Base-by-base conservation (phyloP, 495 filamentous ascomycete genomes). In the Aspergillus cavernicola region DNA sequence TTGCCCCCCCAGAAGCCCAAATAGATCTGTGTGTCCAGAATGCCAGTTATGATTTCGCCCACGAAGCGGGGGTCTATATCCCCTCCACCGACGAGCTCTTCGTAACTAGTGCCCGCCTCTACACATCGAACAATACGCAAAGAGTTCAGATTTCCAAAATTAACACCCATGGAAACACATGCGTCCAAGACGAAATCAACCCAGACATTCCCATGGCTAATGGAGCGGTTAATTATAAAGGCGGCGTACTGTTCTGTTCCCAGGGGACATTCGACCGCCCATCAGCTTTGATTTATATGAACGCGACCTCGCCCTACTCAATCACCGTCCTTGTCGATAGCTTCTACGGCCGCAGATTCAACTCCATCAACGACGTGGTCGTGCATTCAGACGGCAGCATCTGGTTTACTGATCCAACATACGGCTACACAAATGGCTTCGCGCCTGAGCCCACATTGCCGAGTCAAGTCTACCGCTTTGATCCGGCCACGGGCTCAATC, bases 351-450 rank as follows among this genome's bases (percentile, higher is more conserved):
- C 73, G 80, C 13, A 76, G 77, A 24, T 85, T 86, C 64, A 85
- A 82, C 56, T 79, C 76, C 9, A 65, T 83, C 19, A 85, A 84
- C 49, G 82, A 86, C 60, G 70, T 79, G 1, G 69, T 74, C 4
- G 68, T 85, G 38, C 63, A 67, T 39, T 71, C 72, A 1, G 83
- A 81, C 57, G 75, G 77, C 6, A 72, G 77, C 13, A 66, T 86
- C 29, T 86, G 84, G 70, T 85, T 85, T 51, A 86, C 82, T 0
- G 83, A 86, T 60, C 80, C 81, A 1, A 72, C 69, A 10, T 86
- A 85, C 54, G 82, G 81, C 10, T 72, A 71, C 47, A 69, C 81
- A 23, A 78, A 85, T 52, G 75, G 80, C 4, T 83, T 82, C 65
- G 68, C 81, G 10, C 77, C 74, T 1, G 46, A 47, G 0, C 81